Evolutionary conservation across 306 rosid species (phyloP).

Genomic region (Myrica gale): DNA sequence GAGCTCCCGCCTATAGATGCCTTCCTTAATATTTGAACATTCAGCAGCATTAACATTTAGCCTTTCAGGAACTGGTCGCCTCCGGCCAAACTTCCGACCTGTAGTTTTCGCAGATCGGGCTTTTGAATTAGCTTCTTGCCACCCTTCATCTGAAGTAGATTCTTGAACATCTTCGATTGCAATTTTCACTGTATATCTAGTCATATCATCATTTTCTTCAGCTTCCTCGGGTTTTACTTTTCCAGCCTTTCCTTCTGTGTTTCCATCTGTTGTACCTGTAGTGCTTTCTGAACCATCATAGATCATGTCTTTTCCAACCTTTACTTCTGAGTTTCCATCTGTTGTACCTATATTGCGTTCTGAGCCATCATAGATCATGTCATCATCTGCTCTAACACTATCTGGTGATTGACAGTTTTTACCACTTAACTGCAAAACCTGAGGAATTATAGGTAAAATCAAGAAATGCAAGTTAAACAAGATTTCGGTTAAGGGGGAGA

Average conservation of each 20-base stretch:
- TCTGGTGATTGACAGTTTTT: constrained; percentile 43
- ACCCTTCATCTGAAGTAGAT: constrained; percentile 74
- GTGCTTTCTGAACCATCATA: constrained; percentile 39
- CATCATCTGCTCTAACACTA: constrained; percentile 35
- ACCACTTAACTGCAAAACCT: constrained; percentile 56
- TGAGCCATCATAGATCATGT: constrained; percentile 33
- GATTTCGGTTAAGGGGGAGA: neutral
- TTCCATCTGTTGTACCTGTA: constrained; percentile 22
- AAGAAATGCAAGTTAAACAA: constrained; percentile 11
- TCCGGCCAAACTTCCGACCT: constrained; percentile 53
- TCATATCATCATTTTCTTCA: constrained; percentile 41
- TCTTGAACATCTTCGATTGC: constrained; percentile 49
- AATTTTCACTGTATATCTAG: constrained; percentile 25
- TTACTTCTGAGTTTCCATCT: constrained; percentile 31
- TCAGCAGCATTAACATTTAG: constrained; percentile 45
- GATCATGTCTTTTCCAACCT: constrained; percentile 19
- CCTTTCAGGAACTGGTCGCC: constrained; percentile 53
- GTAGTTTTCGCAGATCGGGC: constrained; percentile 59
- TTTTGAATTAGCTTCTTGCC: constrained; percentile 94
- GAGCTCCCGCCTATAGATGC: constrained; percentile 42
- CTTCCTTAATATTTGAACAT: constrained; percentile 44
- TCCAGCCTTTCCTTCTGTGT: constrained; percentile 26
- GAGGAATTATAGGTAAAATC: constrained; percentile 33
- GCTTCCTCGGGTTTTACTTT: constrained; percentile 36
- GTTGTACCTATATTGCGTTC: constrained; percentile 28